phyloP scores from a whole-genome alignment of 768 basidiomycete genomes.

The Tricholomella constricta region DNA sequence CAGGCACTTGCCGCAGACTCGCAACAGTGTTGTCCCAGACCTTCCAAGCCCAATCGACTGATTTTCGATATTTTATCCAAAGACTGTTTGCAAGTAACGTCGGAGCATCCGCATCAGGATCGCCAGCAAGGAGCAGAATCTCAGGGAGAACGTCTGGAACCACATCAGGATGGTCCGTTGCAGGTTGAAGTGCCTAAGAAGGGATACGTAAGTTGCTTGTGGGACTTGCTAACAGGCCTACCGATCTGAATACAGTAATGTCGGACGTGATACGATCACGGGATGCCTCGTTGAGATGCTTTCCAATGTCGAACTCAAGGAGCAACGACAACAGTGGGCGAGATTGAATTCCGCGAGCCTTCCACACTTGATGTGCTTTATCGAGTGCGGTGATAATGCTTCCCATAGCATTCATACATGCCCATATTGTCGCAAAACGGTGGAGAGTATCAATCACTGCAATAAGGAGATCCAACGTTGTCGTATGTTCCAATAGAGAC shows the following conservation, averaged over 20 bases:
- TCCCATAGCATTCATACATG: constrained; percentile 66
- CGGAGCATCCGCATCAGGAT: constrained; percentile 60
- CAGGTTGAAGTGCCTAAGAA: constrained; percentile 49
- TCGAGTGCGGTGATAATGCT: constrained; percentile 61
- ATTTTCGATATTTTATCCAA: constrained; percentile 82
- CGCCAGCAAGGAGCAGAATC: constrained; percentile 64
- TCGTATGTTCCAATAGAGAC: constrained; percentile 53
- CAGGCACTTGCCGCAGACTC: constrained; percentile 68
- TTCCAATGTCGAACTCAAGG: constrained; percentile 63
- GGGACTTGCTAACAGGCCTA: constrained; percentile 29
- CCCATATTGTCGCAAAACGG: constrained; percentile 74
- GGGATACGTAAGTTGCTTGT: neutral
- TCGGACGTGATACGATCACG: constrained; percentile 65
- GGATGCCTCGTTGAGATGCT: constrained; percentile 53
- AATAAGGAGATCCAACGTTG: constrained; percentile 52
- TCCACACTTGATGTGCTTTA: constrained; percentile 63
- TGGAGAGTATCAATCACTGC: constrained; percentile 73
- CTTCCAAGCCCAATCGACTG: constrained; percentile 76
- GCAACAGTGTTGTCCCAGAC: constrained; percentile 85
- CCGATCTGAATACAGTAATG: constrained; percentile 61
- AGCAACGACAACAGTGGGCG: constrained; percentile 64
- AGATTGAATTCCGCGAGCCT: constrained; percentile 63
- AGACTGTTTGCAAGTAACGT: constrained; percentile 72
- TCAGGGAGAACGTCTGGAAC: constrained; percentile 59
- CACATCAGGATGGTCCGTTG: constrained; percentile 36